Conservation (phyloP, 23 red algal genomes). For the Gracilaria gracilis region DNA sequence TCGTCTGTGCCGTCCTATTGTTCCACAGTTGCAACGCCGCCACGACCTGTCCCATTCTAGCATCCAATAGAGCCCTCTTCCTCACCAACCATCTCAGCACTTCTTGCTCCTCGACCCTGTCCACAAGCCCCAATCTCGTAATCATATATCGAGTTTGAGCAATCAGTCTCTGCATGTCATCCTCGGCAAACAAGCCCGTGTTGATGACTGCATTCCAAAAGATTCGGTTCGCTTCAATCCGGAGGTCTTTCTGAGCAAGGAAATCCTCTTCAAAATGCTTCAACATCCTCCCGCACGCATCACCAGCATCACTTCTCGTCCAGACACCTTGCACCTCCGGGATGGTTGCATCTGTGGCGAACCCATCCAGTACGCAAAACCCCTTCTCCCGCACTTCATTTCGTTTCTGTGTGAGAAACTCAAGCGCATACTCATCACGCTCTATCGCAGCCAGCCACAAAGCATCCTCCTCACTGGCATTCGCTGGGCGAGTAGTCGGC, state of each 20-base stretch:
- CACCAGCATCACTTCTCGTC: not conserved
- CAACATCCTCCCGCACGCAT: conserved; percentile 26
- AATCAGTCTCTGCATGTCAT: conserved; percentile 1
- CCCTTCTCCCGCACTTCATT: not conserved
- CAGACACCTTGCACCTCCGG: not conserved
- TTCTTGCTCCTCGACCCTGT: conserved; percentile 13
- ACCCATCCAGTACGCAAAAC: conserved; percentile 10
- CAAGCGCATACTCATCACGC: not conserved
- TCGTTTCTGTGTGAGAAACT: conserved; percentile 13
- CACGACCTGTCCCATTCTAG: conserved; percentile 1
- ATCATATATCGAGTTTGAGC: conserved; percentile 21
- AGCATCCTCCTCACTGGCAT: conserved; percentile 19
- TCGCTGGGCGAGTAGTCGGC: conserved; percentile 7
- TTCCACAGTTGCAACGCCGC: conserved; percentile 25
- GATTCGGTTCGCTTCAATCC: conserved; percentile 10
- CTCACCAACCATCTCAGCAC: not conserved
- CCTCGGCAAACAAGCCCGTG: not conserved
- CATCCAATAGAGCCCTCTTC: conserved; percentile 45
- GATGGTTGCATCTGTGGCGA: conserved; percentile 6
- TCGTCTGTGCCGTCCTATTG: not conserved
- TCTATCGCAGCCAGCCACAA: conserved; percentile 39
- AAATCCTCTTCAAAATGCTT: conserved; percentile 22
- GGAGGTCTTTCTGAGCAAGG: not conserved
- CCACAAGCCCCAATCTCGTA: conserved; percentile 20
- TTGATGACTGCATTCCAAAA: conserved; percentile 29